Evolutionary conservation across 148 eudicot species (phyloP).

Genomic region (Fagopyrum tataricum): DNA sequence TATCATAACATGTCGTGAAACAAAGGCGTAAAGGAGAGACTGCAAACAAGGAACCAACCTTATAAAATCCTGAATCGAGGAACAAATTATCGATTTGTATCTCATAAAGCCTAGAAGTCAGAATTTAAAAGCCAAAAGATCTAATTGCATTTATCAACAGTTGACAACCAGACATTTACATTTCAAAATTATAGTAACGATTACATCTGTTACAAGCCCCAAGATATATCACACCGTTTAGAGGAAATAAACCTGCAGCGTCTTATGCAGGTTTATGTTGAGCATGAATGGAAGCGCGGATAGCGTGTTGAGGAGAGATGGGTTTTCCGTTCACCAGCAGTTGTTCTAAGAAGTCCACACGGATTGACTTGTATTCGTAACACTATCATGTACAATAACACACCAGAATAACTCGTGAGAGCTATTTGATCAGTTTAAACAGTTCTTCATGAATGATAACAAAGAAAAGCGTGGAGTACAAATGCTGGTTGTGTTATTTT

Average conservation of each 20-base stretch:
- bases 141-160: neutral
- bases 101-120: neutral
- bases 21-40: neutral
- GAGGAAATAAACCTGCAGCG: neutral
- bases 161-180: slow-evolving; percentile 5
- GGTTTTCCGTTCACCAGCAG: slow-evolving; percentile 75
- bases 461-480: neutral
- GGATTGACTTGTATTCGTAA: slow-evolving; percentile 68
- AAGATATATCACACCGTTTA: neutral
- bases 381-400: slow-evolving; percentile 23
- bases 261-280: slow-evolving; percentile 51
- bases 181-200: neutral
- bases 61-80: neutral
- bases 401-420: neutral
- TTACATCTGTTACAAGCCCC: slow-evolving; percentile 3
- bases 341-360: slow-evolving; percentile 86
- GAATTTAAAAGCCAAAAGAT: neutral
- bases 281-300: slow-evolving; percentile 52
- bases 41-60: neutral
- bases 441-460: neutral
- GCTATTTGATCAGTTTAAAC: neutral
- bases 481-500: slow-evolving; percentile 8
- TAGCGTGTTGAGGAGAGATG: slow-evolving; percentile 36
- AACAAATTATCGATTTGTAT: neutral
- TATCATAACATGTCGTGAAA: too few relatives aligned